Percentiles rank a stretch among this genome's conserved stretches.
phyloP scores from a whole-genome alignment of 106 monocot species.

The Iris macrosiphon region DNA sequence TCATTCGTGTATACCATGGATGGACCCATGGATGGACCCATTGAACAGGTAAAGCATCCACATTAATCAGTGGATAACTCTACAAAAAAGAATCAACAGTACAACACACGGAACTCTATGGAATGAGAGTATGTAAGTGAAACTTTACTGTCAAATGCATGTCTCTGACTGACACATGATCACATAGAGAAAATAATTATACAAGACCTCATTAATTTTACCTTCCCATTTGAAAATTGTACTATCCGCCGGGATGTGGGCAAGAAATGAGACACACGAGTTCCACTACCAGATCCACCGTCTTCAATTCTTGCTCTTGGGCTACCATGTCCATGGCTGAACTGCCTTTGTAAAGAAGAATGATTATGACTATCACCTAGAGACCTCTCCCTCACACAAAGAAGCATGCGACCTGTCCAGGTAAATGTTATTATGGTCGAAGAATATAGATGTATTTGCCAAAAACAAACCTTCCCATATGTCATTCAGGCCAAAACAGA shows the following conservation, averaged over 20 bases:
- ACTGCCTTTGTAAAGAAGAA: constrained; percentile 92
- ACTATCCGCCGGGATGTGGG: constrained; percentile 96
- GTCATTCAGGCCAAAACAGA: too few species aligned
- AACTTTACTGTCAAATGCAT: too few species aligned
- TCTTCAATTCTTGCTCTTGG: constrained; percentile 51
- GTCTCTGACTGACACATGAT: too few species aligned
- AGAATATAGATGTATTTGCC: neutral
- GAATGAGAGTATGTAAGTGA: too few species aligned
- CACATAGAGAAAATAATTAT: too few species aligned
- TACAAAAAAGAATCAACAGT: too few species aligned
- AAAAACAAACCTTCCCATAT: neutral
- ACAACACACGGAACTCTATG: too few species aligned
- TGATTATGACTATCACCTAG: constrained; percentile 54
- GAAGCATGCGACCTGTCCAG: constrained; percentile 83
- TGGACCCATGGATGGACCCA: too few species aligned
- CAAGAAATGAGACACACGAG: constrained; percentile 88
- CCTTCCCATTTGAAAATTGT: constrained; percentile 97
- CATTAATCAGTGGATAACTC: too few species aligned
- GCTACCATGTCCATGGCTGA: constrained; percentile 74
- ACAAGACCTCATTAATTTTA: constrained; percentile 5
- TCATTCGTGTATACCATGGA: too few species aligned
- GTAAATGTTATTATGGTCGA: constrained; percentile 2
- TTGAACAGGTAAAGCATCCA: too few species aligned
- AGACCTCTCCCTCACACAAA: constrained; percentile 90
- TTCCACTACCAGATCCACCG: constrained; percentile 54